Evolutionary conservation across 2,329 filamentous ascomycete genomes (phyloP).

Genomic region (Aspergillus ochraceus): DNA sequence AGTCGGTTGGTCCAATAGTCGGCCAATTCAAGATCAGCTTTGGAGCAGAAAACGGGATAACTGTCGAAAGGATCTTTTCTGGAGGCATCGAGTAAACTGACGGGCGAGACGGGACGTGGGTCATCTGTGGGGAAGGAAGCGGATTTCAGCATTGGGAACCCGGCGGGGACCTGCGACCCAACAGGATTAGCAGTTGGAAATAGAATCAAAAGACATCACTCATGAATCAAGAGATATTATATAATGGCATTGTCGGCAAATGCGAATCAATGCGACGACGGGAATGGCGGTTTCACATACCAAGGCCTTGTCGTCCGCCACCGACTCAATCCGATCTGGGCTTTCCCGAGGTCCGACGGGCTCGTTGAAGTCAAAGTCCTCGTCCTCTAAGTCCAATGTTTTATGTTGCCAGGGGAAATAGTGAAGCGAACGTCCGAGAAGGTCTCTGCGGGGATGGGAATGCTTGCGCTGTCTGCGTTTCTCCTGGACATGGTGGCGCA

Average conservation of each 20-base stretch:
- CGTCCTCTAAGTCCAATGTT: slow-evolving; percentile 1
- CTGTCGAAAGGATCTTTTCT: slow-evolving; percentile 35
- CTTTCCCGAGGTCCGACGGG: background rate
- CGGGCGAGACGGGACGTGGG: slow-evolving; percentile 20
- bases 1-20: slow-evolving; percentile 39
- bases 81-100: slow-evolving; percentile 28
- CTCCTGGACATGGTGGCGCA: slow-evolving; percentile 46
- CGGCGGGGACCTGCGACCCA: slow-evolving; percentile 16
- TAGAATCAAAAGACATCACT: background rate
- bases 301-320: background rate
- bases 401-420: slow-evolving; percentile 28
- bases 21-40: slow-evolving; percentile 32
- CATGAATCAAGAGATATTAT: background rate
- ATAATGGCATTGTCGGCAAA: background rate
- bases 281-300: background rate
- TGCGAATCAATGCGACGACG: background rate
- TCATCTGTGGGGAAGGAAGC: slow-evolving; percentile 10
- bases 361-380: slow-evolving; percentile 3
- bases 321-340: background rate
- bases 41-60: slow-evolving; percentile 25
- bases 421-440: slow-evolving; percentile 14
- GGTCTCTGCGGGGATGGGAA: slow-evolving; percentile 20
- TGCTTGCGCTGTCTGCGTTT: slow-evolving; percentile 37
- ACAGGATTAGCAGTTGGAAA: background rate
- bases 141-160: slow-evolving; percentile 14